Evolutionary conservation across 495 filamentous ascomycete species (phyloP), one percentile per base, ranked within the genome.

Genomic region (Echria macrotheca): DNA sequence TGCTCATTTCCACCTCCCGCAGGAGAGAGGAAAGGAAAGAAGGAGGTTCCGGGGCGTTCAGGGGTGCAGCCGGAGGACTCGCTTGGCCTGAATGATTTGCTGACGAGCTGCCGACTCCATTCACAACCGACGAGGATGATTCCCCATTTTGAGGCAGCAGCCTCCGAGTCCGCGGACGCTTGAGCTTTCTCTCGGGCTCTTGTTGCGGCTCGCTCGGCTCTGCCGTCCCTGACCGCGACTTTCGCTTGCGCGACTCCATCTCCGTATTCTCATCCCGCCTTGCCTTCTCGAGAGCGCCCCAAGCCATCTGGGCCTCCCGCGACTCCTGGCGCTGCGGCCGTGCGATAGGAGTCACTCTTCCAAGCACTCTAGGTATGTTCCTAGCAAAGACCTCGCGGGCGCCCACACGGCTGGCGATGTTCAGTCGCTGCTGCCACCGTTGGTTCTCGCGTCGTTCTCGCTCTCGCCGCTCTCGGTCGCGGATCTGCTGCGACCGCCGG

Each of bases 251-350:
- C 33, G 53, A 54, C 43, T 85, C 79, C 17, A 82, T 75, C n/a
- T n/a, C n/a, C n/a, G n/a, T n/a, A n/a, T n/a, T n/a, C n/a, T n/a
- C n/a, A n/a, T n/a, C n/a, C 24, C 89, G 83, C 56, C 85, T 79
- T 28, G 88, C 87, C 53, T 81, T 86, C 54, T 96, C 89, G 47
- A 95, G 82, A 17, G 83, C 87, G 44, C 90, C 87, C 91, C 91
- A 96, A 9, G 91, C 91, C 23, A 80, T 76, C 52, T 83, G 76
- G 59, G 94, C 90, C 47, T 95, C 89, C 9, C 82, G 69, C 0
- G 85, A 83, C 65, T 91, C 85, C 9, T 77, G 77, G 26, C 80
- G 76, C 1, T 76, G 80, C 62, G 54, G 55, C 4, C n/a, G 46
- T 5, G 46, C 10, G 24, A 23, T 23, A 39, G 58, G 55, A 14